These are phyloP conservation scores for Phytophthora vignae DNA, from an alignment of 352 stramenopile species.

Conservation along the genomic window DNA sequence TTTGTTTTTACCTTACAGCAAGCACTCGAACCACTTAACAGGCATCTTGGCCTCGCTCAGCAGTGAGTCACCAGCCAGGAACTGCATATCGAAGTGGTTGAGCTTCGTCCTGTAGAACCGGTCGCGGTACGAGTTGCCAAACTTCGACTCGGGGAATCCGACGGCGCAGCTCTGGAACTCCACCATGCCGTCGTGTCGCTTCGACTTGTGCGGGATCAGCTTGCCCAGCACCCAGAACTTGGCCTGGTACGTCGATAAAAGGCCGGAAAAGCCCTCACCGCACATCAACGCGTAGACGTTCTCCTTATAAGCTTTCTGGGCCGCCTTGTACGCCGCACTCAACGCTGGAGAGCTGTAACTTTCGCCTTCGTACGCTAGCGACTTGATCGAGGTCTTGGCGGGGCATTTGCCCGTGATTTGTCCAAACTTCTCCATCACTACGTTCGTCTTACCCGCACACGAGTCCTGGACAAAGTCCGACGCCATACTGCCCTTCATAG, in stretches of 20 bases:
- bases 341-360: constrained; percentile 25
- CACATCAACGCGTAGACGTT: constrained; percentile 43
- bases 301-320: constrained; percentile 30
- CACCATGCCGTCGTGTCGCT: constrained; percentile 41
- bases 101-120: constrained; percentile 58
- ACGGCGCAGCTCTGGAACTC: constrained; percentile 31
- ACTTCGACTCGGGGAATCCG: constrained; percentile 41
- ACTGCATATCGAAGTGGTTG: constrained; percentile 63
- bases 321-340: constrained; percentile 29
- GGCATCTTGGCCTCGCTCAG: constrained; percentile 55
- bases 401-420: constrained; percentile 28
- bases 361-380: constrained; percentile 37
- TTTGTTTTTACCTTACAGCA: constrained; percentile 34
- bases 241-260: constrained; percentile 34
- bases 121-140: constrained; percentile 43
- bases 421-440: constrained; percentile 15
- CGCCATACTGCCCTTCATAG: constrained; percentile 36
- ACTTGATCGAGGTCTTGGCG: constrained; percentile 9
- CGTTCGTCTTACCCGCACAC: constrained; percentile 23
- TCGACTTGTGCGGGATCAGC: constrained; percentile 33
- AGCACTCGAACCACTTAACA: constrained; percentile 67
- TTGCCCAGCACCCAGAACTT: constrained; percentile 27
- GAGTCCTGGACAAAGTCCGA: constrained; percentile 25
- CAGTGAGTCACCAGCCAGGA: constrained; percentile 56
- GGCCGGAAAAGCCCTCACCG: constrained; percentile 31